A percentile compares a stretch with the other conserved stretches of the same genome.
Conservation (phyloP, 768 basidiomycete species). For the Crucibulum laeve region DNA sequence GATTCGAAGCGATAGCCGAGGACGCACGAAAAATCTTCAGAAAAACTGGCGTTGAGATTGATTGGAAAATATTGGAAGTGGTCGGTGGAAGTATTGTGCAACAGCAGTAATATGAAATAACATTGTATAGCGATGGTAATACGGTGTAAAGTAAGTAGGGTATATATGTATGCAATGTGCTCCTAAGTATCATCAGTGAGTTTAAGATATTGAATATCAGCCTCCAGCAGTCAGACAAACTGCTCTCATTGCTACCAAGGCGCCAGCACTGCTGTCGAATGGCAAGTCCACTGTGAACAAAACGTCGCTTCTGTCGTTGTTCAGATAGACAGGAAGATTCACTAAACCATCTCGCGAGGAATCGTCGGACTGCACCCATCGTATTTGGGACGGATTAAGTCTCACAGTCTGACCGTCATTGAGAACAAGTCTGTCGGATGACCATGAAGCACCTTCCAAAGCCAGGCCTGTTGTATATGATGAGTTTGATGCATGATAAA, state of each 20-base stretch:
- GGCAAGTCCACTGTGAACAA: constrained; percentile 87
- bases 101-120: constrained; percentile 11
- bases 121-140: not conserved
- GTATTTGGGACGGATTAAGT: constrained; percentile 77
- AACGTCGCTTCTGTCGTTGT: constrained; percentile 83
- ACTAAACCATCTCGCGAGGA: constrained; percentile 41
- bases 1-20: constrained; percentile 82
- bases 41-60: constrained; percentile 70
- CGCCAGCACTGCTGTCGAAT: constrained; percentile 61
- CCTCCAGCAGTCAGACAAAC: constrained; percentile 86
- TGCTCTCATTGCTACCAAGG: constrained; percentile 80
- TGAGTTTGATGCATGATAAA: not conserved
- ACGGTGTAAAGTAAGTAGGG: not conserved
- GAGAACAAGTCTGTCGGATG: constrained; percentile 60
- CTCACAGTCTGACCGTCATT: constrained; percentile 83
- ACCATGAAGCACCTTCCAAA: constrained; percentile 84
- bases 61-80: constrained; percentile 85
- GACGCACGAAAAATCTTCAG: constrained; percentile 76
- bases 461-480: constrained; percentile 57
- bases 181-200: too few species aligned
- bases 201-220: constrained; percentile 21
- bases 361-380: constrained; percentile 71
- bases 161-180: not conserved
- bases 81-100: constrained; percentile 36
- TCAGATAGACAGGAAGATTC: constrained; percentile 90